These are phyloP conservation scores for Xylaria grammica DNA, from an alignment of 495 filamentous ascomycete species.

Conservation along the genomic window DNA sequence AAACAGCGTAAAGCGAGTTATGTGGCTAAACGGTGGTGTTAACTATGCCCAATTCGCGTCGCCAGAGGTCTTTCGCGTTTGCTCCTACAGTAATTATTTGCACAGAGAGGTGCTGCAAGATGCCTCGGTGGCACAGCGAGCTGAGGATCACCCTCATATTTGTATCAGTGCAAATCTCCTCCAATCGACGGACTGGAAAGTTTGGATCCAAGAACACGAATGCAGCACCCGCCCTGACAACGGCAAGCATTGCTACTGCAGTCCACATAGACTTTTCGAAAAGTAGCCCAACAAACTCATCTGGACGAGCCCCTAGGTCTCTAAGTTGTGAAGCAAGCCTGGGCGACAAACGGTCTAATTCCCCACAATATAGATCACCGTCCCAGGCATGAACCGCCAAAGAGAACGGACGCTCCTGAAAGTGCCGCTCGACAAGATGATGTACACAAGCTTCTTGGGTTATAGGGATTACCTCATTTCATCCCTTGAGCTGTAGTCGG, in stretches of 20 bases:
- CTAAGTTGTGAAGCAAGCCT: constrained; percentile 43
- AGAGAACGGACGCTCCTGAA: constrained; percentile 38
- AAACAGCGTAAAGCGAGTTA: no score
- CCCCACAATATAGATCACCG: constrained; percentile 50
- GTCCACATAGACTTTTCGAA: constrained; percentile 42
- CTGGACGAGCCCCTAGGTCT: constrained; percentile 29
- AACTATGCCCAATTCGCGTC: no score
- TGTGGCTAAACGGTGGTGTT: no score
- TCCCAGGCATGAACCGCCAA: constrained; percentile 39
- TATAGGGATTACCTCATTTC: neutral
- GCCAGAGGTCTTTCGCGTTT: no score
- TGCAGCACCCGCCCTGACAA: no score
- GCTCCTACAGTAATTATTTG: no score
- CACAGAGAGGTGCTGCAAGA: no score
- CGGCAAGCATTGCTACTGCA: no score
- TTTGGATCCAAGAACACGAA: constrained; percentile 17
- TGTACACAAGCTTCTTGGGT: constrained; percentile 16
- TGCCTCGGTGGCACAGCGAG: no score
- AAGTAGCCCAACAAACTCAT: constrained; percentile 56
- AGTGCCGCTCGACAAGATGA: constrained; percentile 38
- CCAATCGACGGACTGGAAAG: constrained; percentile 29
- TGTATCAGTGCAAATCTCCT: neutral
- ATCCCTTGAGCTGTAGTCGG: neutral
- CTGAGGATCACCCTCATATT: no score
- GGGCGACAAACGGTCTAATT: constrained; percentile 47